Conservation (phyloP, 441 rosid genomes). For the Croton laevigatus region DNA sequence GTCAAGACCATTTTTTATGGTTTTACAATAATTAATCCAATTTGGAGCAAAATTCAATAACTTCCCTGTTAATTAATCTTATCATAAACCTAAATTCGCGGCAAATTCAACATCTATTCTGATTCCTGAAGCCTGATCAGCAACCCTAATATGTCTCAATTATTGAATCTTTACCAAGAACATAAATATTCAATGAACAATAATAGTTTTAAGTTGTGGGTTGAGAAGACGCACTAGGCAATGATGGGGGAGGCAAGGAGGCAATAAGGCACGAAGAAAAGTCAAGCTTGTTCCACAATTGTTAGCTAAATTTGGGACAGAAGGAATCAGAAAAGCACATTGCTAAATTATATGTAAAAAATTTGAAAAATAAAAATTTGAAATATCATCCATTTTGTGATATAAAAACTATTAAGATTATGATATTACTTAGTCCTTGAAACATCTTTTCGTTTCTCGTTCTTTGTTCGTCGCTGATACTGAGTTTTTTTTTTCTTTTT, state of each 20-base stretch:
- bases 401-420: background rate
- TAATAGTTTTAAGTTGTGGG: background rate
- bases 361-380: too few relatives aligned
- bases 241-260: slow-evolving; percentile 8
- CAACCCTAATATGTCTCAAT: background rate
- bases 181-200: slow-evolving; percentile 4
- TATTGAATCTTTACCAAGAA: background rate
- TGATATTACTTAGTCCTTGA: too few relatives aligned
- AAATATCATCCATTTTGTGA: background rate
- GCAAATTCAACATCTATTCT: background rate
- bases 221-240: background rate
- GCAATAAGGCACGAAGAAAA: background rate
- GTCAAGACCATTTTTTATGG: background rate
- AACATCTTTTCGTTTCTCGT: background rate
- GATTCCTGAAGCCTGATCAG: background rate
- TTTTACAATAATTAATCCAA: background rate
- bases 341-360: background rate
- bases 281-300: background rate
- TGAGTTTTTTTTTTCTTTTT: too few relatives aligned
- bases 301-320: background rate
- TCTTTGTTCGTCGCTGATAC: too few relatives aligned
- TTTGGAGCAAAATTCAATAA: background rate
- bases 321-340: background rate
- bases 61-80: slow-evolving; percentile 1
- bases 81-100: slow-evolving; percentile 17